These are phyloP conservation scores for Yarrowia divulgata DNA, from an alignment of 805 yeast genomes.

Conservation along the genomic window DNA sequence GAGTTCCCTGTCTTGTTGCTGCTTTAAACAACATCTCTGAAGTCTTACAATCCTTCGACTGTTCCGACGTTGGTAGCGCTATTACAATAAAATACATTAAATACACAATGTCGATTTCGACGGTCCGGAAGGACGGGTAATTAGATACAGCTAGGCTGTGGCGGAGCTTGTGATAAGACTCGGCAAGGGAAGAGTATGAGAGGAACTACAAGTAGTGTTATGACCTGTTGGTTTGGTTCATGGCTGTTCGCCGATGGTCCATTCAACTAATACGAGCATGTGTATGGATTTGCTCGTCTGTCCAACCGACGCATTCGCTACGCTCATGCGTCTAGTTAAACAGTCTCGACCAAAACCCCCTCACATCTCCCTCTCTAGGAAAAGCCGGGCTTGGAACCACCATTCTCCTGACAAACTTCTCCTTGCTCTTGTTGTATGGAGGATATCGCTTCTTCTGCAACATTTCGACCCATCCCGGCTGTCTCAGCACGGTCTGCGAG, in stretches of 20 bases:
- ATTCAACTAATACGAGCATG: too few species aligned
- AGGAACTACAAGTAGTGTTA: too few species aligned
- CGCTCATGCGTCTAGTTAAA: slow-evolving; percentile 2
- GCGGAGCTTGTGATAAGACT: neutral
- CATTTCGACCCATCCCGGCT: slow-evolving; percentile 68
- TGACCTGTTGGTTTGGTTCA: too few species aligned
- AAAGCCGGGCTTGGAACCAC: neutral
- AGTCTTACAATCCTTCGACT: too few species aligned
- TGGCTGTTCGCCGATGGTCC: too few species aligned
- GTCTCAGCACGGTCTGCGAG: slow-evolving; percentile 68
- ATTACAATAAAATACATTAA: slow-evolving; percentile 7
- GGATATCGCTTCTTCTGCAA: slow-evolving; percentile 67
- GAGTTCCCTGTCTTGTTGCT: too few species aligned
- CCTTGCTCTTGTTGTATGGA: slow-evolving; percentile 54
- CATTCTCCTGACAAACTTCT: slow-evolving; percentile 12
- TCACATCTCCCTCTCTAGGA: slow-evolving; percentile 9
- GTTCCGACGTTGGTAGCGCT: too few species aligned
- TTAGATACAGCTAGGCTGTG: neutral
- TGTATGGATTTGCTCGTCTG: too few species aligned
- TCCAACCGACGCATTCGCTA: neutral
- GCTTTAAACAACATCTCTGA: too few species aligned
- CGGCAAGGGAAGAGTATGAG: too few species aligned
- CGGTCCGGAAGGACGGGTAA: neutral
- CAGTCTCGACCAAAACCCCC: slow-evolving; percentile 25
- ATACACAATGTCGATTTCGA: neutral